Percentiles rank a stretch among this genome's conserved stretches.
Conservation (phyloP, 2,329 filamentous ascomycete genomes). For the Rhinocladiella similis region DNA sequence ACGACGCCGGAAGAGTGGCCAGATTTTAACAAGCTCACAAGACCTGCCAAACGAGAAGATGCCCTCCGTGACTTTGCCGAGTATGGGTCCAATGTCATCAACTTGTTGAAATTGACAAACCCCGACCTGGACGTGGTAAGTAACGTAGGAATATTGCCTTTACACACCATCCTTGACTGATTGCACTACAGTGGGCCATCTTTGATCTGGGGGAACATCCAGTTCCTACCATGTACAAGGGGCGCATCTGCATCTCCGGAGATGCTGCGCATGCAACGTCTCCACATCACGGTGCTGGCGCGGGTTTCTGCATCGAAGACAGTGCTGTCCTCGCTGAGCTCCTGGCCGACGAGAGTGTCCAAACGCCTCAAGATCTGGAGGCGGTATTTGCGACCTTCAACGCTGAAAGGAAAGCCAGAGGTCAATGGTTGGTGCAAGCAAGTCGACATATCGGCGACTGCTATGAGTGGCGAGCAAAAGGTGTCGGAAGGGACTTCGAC, state of each 20-base stretch:
- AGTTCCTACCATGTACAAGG: constrained; percentile 35
- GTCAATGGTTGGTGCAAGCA: constrained; percentile 38
- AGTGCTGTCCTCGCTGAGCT: constrained; percentile 32
- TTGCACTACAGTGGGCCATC: constrained; percentile 38
- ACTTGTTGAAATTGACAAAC: not conserved
- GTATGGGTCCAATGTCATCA: constrained; percentile 7
- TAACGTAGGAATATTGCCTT: not conserved
- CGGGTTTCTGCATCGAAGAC: constrained; percentile 35
- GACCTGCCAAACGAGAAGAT: constrained; percentile 32
- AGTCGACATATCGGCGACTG: constrained; percentile 36
- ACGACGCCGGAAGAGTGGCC: constrained; percentile 46
- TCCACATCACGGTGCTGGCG: constrained; percentile 41
- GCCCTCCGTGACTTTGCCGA: constrained; percentile 26
- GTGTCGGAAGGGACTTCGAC: constrained; percentile 37
- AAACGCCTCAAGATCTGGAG: constrained; percentile 27
- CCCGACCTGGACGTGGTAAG: not conserved
- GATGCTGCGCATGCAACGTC: constrained; percentile 43
- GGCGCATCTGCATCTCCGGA: constrained; percentile 36
- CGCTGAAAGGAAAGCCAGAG: constrained; percentile 30
- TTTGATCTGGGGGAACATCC: constrained; percentile 40
- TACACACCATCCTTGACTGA: not conserved
- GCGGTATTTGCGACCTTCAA: constrained; percentile 35
- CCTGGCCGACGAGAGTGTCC: constrained; percentile 30
- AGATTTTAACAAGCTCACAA: constrained; percentile 39
- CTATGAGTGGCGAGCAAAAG: constrained; percentile 36